Evolutionary conservation across 2,329 filamentous ascomycete species (phyloP).

Genomic region (Aspergillus chevalieri): DNA sequence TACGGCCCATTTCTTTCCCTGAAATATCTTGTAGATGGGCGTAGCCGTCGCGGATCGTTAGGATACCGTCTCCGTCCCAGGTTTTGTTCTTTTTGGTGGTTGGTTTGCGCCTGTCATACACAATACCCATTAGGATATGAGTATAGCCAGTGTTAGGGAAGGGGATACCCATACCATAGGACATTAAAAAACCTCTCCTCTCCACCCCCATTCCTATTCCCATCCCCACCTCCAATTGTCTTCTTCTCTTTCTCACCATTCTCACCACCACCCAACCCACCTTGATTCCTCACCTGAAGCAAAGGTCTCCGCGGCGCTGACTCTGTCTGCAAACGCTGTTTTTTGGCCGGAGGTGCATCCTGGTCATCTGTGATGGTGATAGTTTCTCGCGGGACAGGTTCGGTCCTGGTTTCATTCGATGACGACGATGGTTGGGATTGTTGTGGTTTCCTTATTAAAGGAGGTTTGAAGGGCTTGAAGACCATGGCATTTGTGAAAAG

Average conservation of each 20-base stretch:
- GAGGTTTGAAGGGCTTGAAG: slow-evolving; percentile 43
- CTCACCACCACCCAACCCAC: slow-evolving; percentile 2
- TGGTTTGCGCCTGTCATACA: slow-evolving; percentile 53
- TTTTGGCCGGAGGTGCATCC: slow-evolving; percentile 26
- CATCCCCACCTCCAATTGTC: neutral
- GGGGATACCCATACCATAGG: slow-evolving; percentile 30
- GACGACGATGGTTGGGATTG: neutral
- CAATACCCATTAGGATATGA: no score
- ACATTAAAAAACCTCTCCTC: slow-evolving; percentile 42
- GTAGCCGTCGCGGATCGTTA: slow-evolving; percentile 52
- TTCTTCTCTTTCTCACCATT: neutral
- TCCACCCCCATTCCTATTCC: slow-evolving; percentile 2
- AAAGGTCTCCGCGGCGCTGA: slow-evolving; percentile 24
- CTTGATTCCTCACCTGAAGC: slow-evolving; percentile 23
- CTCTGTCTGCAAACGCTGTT: slow-evolving; percentile 28
- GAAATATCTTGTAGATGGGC: slow-evolving; percentile 57
- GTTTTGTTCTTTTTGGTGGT: slow-evolving; percentile 70
- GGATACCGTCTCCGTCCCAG: slow-evolving; percentile 67
- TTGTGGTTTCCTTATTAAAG: slow-evolving; percentile 33
- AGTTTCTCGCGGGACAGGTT: neutral
- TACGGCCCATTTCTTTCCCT: slow-evolving; percentile 58
- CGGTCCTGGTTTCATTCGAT: neutral
- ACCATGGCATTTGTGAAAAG: slow-evolving; percentile 25
- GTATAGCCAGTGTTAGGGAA: slow-evolving; percentile 5
- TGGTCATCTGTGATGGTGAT: slow-evolving; percentile 4